Evolutionary conservation across 257 asterid species (phyloP).

Genomic region (Solanum sejunctum): DNA sequence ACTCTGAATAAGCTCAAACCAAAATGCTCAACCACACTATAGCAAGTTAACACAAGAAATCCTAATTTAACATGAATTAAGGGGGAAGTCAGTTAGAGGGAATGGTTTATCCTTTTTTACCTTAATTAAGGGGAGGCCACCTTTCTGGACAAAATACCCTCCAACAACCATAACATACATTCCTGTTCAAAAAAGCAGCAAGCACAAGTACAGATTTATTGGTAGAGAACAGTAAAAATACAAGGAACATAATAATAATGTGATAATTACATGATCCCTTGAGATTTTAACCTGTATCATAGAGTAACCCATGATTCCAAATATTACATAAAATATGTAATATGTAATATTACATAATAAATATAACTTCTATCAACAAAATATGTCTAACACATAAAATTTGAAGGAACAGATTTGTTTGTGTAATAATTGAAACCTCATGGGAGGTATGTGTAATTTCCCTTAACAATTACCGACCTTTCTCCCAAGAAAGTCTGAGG

Average conservation of each 20-base stretch:
- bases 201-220: background rate
- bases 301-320: background rate
- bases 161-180: constrained; percentile 93
- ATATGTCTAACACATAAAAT: background rate
- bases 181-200: constrained; percentile 23
- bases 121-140: constrained; percentile 46
- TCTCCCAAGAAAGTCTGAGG: constrained; percentile 33
- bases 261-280: background rate
- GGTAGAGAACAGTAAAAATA: background rate
- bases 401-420: background rate
- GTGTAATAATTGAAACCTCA: background rate
- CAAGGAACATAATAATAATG: background rate
- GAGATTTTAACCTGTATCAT: background rate
- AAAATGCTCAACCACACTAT: background rate
- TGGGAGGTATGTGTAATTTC: background rate
- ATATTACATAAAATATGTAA: background rate
- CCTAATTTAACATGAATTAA: background rate
- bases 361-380: background rate
- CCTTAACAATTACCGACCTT: constrained; percentile 19
- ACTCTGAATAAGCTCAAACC: background rate
- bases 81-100: background rate
- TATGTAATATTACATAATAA: no score
- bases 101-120: constrained; percentile 12
- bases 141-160: constrained; percentile 24
- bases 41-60: background rate